Conservation (phyloP, 2,329 filamentous ascomycete species). For the Neopestalotiopsis rosae region DNA sequence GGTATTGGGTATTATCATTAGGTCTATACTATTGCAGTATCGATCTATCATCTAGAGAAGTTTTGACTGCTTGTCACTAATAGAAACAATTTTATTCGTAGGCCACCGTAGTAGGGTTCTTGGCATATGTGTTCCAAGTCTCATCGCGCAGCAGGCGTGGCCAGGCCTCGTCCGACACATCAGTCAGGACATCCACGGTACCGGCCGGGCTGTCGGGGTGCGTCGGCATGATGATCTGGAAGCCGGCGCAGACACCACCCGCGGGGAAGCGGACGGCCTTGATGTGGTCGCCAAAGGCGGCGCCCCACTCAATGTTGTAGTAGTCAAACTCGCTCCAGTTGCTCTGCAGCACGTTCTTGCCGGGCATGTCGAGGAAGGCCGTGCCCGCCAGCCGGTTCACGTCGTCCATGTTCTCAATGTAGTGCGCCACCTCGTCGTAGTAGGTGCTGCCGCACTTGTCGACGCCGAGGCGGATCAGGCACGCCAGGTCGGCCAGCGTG, state of each 20-base stretch:
- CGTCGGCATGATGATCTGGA: constrained; percentile 20
- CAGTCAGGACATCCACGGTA: constrained; percentile 14
- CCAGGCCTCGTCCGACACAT: constrained; percentile 12
- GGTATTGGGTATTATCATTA: background rate
- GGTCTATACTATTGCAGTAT: background rate
- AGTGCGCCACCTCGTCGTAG: constrained; percentile 33
- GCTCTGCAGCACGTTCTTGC: constrained; percentile 38
- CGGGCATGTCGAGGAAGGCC: constrained; percentile 41
- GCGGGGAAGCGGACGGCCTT: constrained; percentile 36
- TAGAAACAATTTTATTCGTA: background rate
- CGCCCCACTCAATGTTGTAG: constrained; percentile 40
- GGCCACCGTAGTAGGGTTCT: constrained; percentile 7
- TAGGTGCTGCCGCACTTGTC: constrained; percentile 36
- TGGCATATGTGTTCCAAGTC: constrained; percentile 14
- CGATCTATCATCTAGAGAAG: background rate
- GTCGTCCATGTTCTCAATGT: constrained; percentile 38
- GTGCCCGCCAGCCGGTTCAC: constrained; percentile 37
- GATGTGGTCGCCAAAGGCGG: constrained; percentile 33
- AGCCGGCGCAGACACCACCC: constrained; percentile 18
- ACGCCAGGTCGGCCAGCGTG: constrained; percentile 39
- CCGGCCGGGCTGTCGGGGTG: constrained; percentile 11
- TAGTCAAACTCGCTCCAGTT: constrained; percentile 40
- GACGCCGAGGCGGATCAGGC: constrained; percentile 39
- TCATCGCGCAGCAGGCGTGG: constrained; percentile 8
- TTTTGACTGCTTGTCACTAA: background rate